Percentiles rank a stretch among this genome's conserved stretches.
Conservation (phyloP, 768 basidiomycete genomes). For the Psilocybe subaeruginosa region DNA sequence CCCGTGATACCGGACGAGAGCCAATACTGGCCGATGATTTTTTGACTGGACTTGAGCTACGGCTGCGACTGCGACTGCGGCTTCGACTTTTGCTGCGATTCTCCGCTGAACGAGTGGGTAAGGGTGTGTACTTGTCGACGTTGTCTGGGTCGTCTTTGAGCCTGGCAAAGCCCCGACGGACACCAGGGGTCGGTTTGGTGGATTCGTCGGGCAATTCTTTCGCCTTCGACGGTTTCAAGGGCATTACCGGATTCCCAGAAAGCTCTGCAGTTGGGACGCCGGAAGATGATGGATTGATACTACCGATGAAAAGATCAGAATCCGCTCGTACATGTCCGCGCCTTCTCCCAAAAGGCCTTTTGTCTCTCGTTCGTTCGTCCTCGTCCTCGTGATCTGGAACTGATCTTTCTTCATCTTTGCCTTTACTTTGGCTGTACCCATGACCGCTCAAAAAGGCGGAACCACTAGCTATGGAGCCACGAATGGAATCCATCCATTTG, state of each 20-base stretch:
- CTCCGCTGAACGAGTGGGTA: slow-evolving; percentile 33
- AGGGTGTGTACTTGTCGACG: slow-evolving; percentile 43
- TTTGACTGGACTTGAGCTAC: slow-evolving; percentile 29
- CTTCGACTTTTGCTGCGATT: slow-evolving; percentile 24
- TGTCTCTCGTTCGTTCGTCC: neutral
- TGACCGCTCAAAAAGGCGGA: neutral
- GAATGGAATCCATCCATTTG: slow-evolving; percentile 33
- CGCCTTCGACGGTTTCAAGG: slow-evolving; percentile 4
- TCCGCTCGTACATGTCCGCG: slow-evolving; percentile 26
- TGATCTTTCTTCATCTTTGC: neutral
- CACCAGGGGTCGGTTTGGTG: slow-evolving; percentile 1
- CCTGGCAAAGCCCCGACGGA: slow-evolving; percentile 10
- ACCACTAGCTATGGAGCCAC: slow-evolving; percentile 20
- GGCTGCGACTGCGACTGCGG: slow-evolving; percentile 25
- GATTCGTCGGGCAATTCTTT: neutral
- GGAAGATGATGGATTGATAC: neutral
- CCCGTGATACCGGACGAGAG: neutral
- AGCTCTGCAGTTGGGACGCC: neutral
- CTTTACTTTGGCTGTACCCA: neutral
- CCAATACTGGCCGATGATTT: neutral
- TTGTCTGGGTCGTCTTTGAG: slow-evolving; percentile 11
- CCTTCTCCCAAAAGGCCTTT: slow-evolving; percentile 8
- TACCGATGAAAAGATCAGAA: slow-evolving; percentile 27
- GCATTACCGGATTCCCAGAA: neutral
- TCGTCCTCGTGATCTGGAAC: neutral